Percentiles rank a stretch among this genome's conserved stretches.
Conservation (phyloP, 805 yeast genomes). For the Candida peoriensis region DNA sequence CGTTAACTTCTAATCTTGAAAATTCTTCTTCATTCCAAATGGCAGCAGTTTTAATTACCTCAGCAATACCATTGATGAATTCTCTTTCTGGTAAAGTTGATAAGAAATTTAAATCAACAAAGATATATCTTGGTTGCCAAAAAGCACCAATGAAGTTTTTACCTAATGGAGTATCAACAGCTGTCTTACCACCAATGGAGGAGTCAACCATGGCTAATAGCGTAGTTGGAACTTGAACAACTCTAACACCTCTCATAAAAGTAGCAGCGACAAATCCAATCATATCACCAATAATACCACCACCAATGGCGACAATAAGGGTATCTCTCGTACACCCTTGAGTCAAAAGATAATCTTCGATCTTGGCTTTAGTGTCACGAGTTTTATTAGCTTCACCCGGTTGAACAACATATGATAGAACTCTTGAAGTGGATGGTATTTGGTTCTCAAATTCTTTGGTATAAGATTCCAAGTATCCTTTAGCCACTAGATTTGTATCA, state of each 20-base stretch:
- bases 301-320: slow-evolving; percentile 90
- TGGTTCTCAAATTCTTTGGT: slow-evolving; percentile 35
- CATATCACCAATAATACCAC: slow-evolving; percentile 99
- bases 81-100: slow-evolving; percentile 89
- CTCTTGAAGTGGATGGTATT: slow-evolving; percentile 52
- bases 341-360: slow-evolving; percentile 80
- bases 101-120: slow-evolving; percentile 83
- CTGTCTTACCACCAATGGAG: slow-evolving; percentile 97
- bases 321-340: slow-evolving; percentile 96
- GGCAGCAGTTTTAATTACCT: slow-evolving; percentile 96
- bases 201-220: slow-evolving; percentile 96
- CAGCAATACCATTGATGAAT: slow-evolving; percentile 97
- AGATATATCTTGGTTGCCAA: slow-evolving; percentile 90
- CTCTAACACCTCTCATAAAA: slow-evolving; percentile 96
- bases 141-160: slow-evolving; percentile 95
- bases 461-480: slow-evolving; percentile 54
- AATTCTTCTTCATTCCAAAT: slow-evolving; percentile 94
- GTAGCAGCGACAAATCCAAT: slow-evolving; percentile 99
- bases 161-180: slow-evolving; percentile 94
- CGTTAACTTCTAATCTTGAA: slow-evolving; percentile 72
- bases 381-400: slow-evolving; percentile 94
- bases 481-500: slow-evolving; percentile 70
- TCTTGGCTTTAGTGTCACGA: slow-evolving; percentile 83
- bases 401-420: slow-evolving; percentile 68
- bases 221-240: slow-evolving; percentile 91